A percentile compares a stretch with the other conserved stretches of the same genome.
Evolutionary conservation across 2,329 filamentous ascomycete species (phyloP).

Genomic region (Sporothrix mexicana): DNA sequence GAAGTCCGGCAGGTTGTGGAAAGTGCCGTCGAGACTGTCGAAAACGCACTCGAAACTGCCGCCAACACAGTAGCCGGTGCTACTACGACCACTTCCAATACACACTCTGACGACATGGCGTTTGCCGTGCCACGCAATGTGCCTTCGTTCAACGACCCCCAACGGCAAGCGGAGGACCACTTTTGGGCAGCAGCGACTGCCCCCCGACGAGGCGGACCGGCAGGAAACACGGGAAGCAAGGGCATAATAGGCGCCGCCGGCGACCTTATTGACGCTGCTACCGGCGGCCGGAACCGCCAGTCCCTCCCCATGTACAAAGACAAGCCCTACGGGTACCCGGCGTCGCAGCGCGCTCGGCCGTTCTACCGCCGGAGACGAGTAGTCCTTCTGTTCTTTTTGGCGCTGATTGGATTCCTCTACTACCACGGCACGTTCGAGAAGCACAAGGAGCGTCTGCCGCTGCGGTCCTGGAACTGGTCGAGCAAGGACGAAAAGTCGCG

Average conservation of each 20-base stretch:
- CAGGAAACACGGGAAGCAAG: conserved; percentile 39
- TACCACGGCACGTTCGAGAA: conserved; percentile 67
- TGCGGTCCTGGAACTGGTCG: conserved; percentile 63
- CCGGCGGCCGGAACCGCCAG: conserved; percentile 42
- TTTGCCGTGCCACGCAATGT: conserved; percentile 72
- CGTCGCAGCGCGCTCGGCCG: conserved; percentile 63
- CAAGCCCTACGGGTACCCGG: conserved; percentile 81
- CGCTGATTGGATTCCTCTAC: conserved; percentile 68
- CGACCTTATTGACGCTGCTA: conserved; percentile 64
- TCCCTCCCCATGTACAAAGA: conserved; percentile 97
- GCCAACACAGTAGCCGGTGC: conserved; percentile 32
- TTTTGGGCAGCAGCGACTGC: conserved; percentile 62
- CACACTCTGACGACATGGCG: conserved; percentile 56
- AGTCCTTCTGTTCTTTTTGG: conserved; percentile 57
- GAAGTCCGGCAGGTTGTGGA: conserved; percentile 44
- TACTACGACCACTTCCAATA: neutral
- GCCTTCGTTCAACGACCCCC: conserved; percentile 70
- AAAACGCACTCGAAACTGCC: conserved; percentile 35
- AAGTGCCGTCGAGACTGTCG: conserved; percentile 37
- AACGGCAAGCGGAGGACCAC: conserved; percentile 68
- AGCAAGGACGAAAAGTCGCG: conserved; percentile 53
- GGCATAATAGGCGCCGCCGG: conserved; percentile 67
- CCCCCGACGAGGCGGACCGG: conserved; percentile 34
- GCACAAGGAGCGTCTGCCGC: conserved; percentile 46
- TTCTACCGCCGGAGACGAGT: conserved; percentile 70